A percentile compares a stretch with the other conserved stretches of the same genome.
These are phyloP conservation scores for Alternaria burnsii DNA, from an alignment of 2,329 filamentous ascomycete species.

Conservation along the genomic window DNA sequence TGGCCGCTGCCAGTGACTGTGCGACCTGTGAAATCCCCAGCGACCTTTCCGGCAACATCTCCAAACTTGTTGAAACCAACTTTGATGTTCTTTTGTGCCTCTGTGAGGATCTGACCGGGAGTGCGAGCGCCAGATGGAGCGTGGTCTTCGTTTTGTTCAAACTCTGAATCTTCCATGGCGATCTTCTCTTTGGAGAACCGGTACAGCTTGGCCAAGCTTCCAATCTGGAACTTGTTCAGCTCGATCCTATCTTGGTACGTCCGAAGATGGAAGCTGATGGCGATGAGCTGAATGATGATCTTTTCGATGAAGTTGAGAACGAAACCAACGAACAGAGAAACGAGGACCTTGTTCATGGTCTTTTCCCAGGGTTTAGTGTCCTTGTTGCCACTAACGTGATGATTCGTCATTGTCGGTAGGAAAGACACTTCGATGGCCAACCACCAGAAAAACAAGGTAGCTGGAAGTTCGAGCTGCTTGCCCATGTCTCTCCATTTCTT, in stretches of 20 bases:
- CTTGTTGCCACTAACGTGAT: conserved; percentile 64
- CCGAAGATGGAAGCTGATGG: conserved; percentile 88
- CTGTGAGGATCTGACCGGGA: conserved; percentile 74
- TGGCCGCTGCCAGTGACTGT: conserved; percentile 73
- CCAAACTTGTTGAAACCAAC: conserved; percentile 81
- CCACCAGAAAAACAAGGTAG: conserved; percentile 91
- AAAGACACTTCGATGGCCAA: conserved; percentile 87
- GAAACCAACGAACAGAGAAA: conserved; percentile 81
- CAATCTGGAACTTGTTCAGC: conserved; percentile 89
- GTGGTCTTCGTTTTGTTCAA: conserved; percentile 63
- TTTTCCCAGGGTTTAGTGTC: conserved; percentile 73
- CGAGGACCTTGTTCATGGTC: conserved; percentile 84
- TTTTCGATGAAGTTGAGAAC: conserved; percentile 88
- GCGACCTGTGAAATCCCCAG: conserved; percentile 89
- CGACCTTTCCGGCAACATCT: conserved; percentile 83
- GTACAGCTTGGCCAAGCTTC: conserved; percentile 70
- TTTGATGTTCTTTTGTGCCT: conserved; percentile 76
- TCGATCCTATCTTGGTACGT: conserved; percentile 93
- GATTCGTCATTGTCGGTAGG: conserved; percentile 78
- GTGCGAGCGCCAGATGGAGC: conserved; percentile 71
- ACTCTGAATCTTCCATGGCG: conserved; percentile 77
- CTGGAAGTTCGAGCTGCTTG: conserved; percentile 82
- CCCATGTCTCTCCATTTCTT: conserved; percentile 96
- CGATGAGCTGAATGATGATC: conserved; percentile 93
- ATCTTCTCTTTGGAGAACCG: conserved; percentile 71